Conservation (phyloP, 2,329 filamentous ascomycete species). For the Septoria petroselini region DNA sequence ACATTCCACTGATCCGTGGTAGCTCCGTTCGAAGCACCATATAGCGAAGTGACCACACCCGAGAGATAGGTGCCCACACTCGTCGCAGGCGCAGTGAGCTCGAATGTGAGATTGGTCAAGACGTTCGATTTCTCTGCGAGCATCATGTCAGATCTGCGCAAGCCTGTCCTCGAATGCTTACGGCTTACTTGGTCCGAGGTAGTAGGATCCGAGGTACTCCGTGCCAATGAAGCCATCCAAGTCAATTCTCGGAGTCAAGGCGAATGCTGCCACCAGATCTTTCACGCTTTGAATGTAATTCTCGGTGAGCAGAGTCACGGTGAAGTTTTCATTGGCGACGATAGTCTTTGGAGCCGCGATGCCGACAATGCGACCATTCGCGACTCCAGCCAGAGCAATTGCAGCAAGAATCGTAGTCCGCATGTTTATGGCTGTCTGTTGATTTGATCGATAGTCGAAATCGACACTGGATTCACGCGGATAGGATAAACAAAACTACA, state of each 20-base stretch:
- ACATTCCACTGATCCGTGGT: conserved; percentile 17
- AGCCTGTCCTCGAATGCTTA: too few species aligned
- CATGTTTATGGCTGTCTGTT: neutral
- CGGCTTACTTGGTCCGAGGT: conserved; percentile 16
- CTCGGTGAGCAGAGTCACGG: conserved; percentile 20
- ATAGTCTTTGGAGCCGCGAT: conserved; percentile 17
- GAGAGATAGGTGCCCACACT: conserved; percentile 13
- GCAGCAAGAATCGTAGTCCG: neutral
- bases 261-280: conserved; percentile 20
- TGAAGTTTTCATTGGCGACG: conserved; percentile 15
- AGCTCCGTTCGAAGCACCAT: conserved; percentile 19
- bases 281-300: conserved; percentile 24
- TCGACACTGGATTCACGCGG: too few species aligned
- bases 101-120: conserved; percentile 21
- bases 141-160: neutral
- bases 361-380: conserved; percentile 19
- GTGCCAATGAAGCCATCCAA: conserved; percentile 13
- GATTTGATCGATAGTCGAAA: too few species aligned
- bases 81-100: conserved; percentile 15
- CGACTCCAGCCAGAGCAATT: conserved; percentile 13
- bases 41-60: conserved; percentile 20
- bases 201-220: conserved; percentile 21
- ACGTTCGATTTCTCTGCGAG: conserved; percentile 19
- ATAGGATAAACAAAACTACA: too few species aligned
- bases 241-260: conserved; percentile 8